Base-by-base conservation (phyloP, 2,329 filamentous ascomycete genomes). In the Nigrospora oryzae region DNA sequence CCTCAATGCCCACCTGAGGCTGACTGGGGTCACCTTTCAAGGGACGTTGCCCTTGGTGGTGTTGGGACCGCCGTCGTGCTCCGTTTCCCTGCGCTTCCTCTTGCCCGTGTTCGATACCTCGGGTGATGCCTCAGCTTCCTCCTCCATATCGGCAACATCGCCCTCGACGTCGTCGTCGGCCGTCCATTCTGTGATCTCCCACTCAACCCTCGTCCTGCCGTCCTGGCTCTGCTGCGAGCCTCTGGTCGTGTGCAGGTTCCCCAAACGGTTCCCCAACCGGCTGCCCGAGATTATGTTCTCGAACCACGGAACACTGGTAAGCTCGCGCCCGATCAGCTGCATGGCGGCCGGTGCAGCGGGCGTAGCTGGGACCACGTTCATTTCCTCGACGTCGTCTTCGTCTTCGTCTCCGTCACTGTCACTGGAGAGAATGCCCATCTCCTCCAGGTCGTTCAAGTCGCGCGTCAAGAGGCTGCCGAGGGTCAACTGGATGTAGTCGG, bases 291-390 rank as follows among this genome's bases (percentile, higher is more conserved):
- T 77, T 71, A 95, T 75, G 51, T 79, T 78, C 54, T 95, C 87
- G 53, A 95, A 91, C 87, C 89, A 95, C 0, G 89, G 86, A 28
- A 91, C 75, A 3, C 84, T 83, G 69, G 82, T 87, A 4, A 80
- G 81, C 38, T 86, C 71, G 0, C 78, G 79, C 55, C 55, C 70
- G 49, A 45, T 56, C 48, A 53, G 46, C 38, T 49, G 62, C 40
- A 13, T n/a, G 5, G 56, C 49, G 36, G 52, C 47, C 16, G 44
- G 38, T 35, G 47, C 46, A 43, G 46, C 45, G 45, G 62, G 52
- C 28, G 56, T 53, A 23, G 58, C 53, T 8, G 46, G 49, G 47
- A 54, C 56, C 45, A 40, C 46, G 14, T 49, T 47, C 46, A 53
- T 30, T 44, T 51, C 37, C 39, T 52, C 40, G 16, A 46, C 5